phyloP scores from a whole-genome alignment of 495 filamentous ascomycete genomes.

The Daldinia bambusicola region DNA sequence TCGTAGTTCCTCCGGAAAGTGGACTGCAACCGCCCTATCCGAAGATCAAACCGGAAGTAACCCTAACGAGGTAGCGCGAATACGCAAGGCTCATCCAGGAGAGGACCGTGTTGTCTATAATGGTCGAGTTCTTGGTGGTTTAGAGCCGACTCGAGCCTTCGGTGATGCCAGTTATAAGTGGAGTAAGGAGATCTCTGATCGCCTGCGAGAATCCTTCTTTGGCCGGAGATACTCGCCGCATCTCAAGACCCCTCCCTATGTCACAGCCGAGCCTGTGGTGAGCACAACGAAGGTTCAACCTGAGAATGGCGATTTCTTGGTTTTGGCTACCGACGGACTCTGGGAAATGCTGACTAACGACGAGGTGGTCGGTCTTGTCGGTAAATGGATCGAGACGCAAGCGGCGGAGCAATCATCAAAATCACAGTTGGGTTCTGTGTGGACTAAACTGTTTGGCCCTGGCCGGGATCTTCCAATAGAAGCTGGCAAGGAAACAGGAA shows the following conservation, averaged over 20 bases:
- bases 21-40: constrained; percentile 88
- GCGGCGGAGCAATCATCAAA: constrained; percentile 50
- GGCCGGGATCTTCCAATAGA: constrained; percentile 69
- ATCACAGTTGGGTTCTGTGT: constrained; percentile 58
- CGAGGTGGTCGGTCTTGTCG: constrained; percentile 95
- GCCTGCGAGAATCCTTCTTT: constrained; percentile 85
- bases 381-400: constrained; percentile 92
- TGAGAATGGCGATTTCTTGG: constrained; percentile 90
- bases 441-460: constrained; percentile 67
- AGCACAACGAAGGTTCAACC: constrained; percentile 96
- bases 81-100: constrained; percentile 86
- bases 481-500: constrained; percentile 44
- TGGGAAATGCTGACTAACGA: constrained; percentile 99
- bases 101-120: constrained; percentile 86
- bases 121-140: constrained; percentile 87
- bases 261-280: constrained; percentile 94
- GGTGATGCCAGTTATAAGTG: constrained; percentile 98
- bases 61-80: constrained; percentile 79
- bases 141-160: constrained; percentile 94
- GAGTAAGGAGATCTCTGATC: constrained; percentile 81
- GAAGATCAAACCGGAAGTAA: constrained; percentile 93
- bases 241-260: constrained; percentile 93
- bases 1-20: constrained; percentile 80
- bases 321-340: constrained; percentile 95
- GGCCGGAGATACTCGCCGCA: constrained; percentile 75